These are phyloP conservation scores for Diutina mesorugosa DNA, from an alignment of 1,139 yeast genomes.

Conservation along the genomic window DNA sequence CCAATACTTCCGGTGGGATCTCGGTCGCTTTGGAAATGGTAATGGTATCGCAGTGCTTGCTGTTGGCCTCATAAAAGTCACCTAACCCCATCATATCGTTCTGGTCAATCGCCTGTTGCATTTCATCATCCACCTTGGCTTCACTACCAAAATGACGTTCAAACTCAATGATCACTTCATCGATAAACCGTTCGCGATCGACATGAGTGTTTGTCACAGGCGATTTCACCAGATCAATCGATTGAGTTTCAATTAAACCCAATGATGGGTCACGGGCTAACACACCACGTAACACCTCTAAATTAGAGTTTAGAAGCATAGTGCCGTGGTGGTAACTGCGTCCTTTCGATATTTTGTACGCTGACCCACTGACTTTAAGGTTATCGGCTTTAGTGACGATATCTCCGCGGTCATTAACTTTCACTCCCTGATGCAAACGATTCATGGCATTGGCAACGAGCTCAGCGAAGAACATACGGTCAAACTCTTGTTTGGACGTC, in stretches of 20 bases:
- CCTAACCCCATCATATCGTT: constrained; percentile 23
- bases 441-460: constrained; percentile 42
- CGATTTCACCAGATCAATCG: constrained; percentile 67
- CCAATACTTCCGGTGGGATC: constrained; percentile 33
- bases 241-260: constrained; percentile 41
- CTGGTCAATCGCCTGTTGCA: constrained; percentile 12
- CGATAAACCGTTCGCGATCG: constrained; percentile 31
- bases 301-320: constrained; percentile 62
- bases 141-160: constrained; percentile 16
- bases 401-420: constrained; percentile 69
- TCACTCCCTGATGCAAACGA: constrained; percentile 11
- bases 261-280: constrained; percentile 36
- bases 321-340: constrained; percentile 94
- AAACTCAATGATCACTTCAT: constrained; percentile 35
- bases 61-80: constrained; percentile 15
- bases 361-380: constrained; percentile 77
- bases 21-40: constrained; percentile 15
- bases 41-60: constrained; percentile 7
- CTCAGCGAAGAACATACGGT: constrained; percentile 48
- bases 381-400: constrained; percentile 33
- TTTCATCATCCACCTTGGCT: constrained; percentile 5
- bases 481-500: constrained; percentile 55
- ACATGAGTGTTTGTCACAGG: constrained; percentile 57
- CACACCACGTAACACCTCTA: constrained; percentile 43
- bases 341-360: constrained; percentile 74